These are phyloP conservation scores for Cicer arietinum DNA, from an alignment of 306 rosid species.

Conservation along the genomic window DNA sequence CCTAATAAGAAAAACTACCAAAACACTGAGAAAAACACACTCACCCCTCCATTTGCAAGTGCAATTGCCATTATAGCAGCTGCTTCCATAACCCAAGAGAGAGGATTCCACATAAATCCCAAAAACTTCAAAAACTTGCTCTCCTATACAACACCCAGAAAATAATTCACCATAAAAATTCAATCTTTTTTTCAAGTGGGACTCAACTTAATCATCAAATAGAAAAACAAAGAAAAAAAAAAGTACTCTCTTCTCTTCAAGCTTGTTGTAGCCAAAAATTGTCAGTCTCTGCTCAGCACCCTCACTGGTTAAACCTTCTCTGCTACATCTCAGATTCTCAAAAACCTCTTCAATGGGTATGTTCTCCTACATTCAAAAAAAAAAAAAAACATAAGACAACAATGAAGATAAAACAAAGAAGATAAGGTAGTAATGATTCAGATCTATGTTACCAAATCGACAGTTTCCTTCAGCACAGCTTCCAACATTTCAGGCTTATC, in stretches of 20 bases:
- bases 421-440: conserved; percentile 41
- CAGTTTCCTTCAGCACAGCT: conserved; percentile 94
- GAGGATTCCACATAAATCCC: conserved; percentile 99
- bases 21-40: conserved; percentile 30
- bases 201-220: neutral
- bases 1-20: conserved; percentile 16
- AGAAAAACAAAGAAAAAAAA: neutral
- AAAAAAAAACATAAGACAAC: conserved; percentile 19
- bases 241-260: conserved; percentile 84
- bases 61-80: conserved; percentile 99
- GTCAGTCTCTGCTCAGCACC: conserved; percentile 89
- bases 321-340: conserved; percentile 96
- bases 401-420: conserved; percentile 22
- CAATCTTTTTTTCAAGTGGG: neutral
- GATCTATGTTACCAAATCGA: conserved; percentile 95
- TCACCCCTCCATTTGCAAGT: conserved; percentile 98
- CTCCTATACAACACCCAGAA: conserved; percentile 67
- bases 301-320: conserved; percentile 80
- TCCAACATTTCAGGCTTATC: conserved; percentile 86
- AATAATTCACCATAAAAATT: conserved; percentile 33
- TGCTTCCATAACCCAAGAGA: conserved; percentile 99
- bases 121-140: conserved; percentile 85
- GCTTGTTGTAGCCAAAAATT: conserved; percentile 95
- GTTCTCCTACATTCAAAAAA: conserved; percentile 74
- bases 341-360: conserved; percentile 96